Percentiles rank a stretch among this genome's conserved stretches.
phyloP scores from a whole-genome alignment of 2,329 filamentous ascomycete species.

The Epichloe typhina region DNA sequence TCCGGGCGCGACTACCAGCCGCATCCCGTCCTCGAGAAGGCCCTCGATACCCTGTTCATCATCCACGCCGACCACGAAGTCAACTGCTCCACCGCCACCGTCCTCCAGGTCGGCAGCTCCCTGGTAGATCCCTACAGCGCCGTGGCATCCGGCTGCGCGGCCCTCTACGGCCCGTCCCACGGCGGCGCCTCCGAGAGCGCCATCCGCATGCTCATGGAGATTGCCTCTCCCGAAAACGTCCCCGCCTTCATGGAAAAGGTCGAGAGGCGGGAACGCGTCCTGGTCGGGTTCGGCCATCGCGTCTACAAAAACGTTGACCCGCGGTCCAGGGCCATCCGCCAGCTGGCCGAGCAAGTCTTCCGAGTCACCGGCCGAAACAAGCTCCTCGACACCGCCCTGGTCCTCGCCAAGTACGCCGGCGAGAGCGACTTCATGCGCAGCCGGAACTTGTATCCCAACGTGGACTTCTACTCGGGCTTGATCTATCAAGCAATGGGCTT shows the following conservation, averaged over 20 bases:
- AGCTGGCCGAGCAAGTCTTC: slow-evolving; percentile 36
- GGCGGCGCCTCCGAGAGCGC: slow-evolving; percentile 46
- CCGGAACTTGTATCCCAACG: slow-evolving; percentile 36
- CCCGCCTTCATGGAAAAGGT: slow-evolving; percentile 36
- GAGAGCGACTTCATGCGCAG: slow-evolving; percentile 35
- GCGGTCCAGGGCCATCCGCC: slow-evolving; percentile 33
- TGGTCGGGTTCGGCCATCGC: slow-evolving; percentile 43
- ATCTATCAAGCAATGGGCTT: slow-evolving; percentile 42
- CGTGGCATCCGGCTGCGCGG: slow-evolving; percentile 37
- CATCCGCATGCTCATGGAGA: slow-evolving; percentile 38
- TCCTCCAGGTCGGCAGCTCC: slow-evolving; percentile 42
- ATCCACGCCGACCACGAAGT: slow-evolving; percentile 47
- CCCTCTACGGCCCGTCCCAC: slow-evolving; percentile 43
- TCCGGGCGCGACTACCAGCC: slow-evolving; percentile 33
- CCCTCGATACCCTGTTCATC: slow-evolving; percentile 40
- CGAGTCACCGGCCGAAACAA: slow-evolving; percentile 36
- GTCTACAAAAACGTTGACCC: slow-evolving; percentile 42
- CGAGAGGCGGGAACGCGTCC: slow-evolving; percentile 34
- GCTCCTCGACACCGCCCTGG: slow-evolving; percentile 34
- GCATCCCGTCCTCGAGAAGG: slow-evolving; percentile 34
- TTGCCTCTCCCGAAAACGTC: slow-evolving; percentile 36
- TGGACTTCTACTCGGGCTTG: slow-evolving; percentile 38
- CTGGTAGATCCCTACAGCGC: slow-evolving; percentile 42
- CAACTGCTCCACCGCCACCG: slow-evolving; percentile 42
- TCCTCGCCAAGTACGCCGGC: slow-evolving; percentile 30